Conservation (phyloP, 2,329 filamentous ascomycete species). For the Cyanodermella asteris region DNA sequence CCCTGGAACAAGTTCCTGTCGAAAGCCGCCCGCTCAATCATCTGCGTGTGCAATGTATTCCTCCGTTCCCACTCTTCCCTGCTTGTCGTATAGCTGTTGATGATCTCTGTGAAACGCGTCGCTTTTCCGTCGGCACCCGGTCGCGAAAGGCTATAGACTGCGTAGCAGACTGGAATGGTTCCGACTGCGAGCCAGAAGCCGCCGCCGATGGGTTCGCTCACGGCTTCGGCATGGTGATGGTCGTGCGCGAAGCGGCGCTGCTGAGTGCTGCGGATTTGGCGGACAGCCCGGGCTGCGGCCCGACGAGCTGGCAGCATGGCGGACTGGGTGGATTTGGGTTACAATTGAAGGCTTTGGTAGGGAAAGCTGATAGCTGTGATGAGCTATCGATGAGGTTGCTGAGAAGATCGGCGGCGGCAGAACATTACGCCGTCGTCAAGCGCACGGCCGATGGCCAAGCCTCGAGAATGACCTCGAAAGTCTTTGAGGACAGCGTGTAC, state of each 20-base stretch:
- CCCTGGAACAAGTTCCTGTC: constrained; percentile 39
- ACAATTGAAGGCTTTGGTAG: no score
- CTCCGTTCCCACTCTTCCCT: constrained; percentile 29
- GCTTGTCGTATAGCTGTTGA: constrained; percentile 34
- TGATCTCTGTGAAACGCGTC: constrained; percentile 22
- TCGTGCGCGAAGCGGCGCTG: constrained; percentile 2
- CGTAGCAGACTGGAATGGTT: constrained; percentile 19
- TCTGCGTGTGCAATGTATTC: constrained; percentile 37
- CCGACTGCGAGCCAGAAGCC: constrained; percentile 25
- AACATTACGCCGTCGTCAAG: no score
- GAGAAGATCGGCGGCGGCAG: no score
- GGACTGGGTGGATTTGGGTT: no score
- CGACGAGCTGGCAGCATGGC: no score
- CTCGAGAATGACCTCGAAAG: no score
- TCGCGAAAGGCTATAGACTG: constrained; percentile 18
- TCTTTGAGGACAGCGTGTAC: no score
- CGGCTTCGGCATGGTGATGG: constrained; percentile 5
- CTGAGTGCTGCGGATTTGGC: not conserved
- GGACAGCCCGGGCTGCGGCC: no score
- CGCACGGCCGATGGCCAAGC: no score
- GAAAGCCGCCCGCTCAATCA: constrained; percentile 39
- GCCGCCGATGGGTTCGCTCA: constrained; percentile 9
- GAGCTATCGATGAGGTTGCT: no score
- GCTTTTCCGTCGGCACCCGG: constrained; percentile 9
- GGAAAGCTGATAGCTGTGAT: no score